phyloP scores from a whole-genome alignment of 805 yeast genomes.

The Wickerhamomyces hampshirensis region DNA sequence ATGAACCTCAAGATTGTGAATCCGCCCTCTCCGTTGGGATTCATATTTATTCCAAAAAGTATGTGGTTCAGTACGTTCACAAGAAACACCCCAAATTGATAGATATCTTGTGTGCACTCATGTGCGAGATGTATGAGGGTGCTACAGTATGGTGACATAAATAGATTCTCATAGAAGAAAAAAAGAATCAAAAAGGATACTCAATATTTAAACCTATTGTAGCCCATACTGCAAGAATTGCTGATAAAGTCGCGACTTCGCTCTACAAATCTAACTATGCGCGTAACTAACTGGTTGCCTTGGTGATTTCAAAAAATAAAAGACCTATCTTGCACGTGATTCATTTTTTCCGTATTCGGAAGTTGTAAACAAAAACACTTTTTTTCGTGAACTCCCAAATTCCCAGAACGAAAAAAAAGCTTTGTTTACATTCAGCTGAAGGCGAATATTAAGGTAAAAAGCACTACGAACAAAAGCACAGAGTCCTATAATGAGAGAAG shows the following conservation, averaged over 20 bases:
- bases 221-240: too few species aligned
- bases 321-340: conserved; percentile 12
- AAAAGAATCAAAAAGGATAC: background rate
- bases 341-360: conserved; percentile 10
- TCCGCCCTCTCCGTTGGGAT: conserved; percentile 19
- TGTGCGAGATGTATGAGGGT: conserved; percentile 16
- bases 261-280: too few species aligned
- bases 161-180: background rate
- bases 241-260: too few species aligned
- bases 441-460: conserved; percentile 6
- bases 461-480: conserved; percentile 7
- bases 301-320: too few species aligned
- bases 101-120: conserved; percentile 17
- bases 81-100: conserved; percentile 17
- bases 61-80: conserved; percentile 19
- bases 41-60: conserved; percentile 19
- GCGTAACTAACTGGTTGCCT: too few species aligned
- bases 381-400: conserved; percentile 13
- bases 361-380: conserved; percentile 20
- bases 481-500: conserved; percentile 71
- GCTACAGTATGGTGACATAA: conserved; percentile 1
- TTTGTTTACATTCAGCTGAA: conserved; percentile 18
- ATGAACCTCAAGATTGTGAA: conserved; percentile 15
- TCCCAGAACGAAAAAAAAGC: conserved; percentile 17
- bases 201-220: background rate